phyloP scores from a whole-genome alignment of 176 grass and related monocot species.

The Avena sativa region DNA sequence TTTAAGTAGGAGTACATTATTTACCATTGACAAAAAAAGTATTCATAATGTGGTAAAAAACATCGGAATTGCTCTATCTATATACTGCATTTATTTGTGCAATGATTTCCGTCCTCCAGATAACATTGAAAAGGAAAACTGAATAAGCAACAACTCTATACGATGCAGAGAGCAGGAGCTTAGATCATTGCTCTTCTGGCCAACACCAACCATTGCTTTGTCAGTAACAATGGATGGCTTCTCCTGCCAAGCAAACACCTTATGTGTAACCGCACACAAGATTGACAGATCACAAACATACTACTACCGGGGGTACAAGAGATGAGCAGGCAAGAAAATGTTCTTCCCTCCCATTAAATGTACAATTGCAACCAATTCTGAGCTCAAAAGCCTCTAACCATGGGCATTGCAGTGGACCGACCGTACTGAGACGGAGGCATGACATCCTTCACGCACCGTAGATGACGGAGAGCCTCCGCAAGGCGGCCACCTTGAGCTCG shows the following conservation, averaged over 20 bases:
- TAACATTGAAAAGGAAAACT: slow-evolving; percentile 21
- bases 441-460: slow-evolving; percentile 34
- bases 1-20: neutral
- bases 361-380: slow-evolving; percentile 44
- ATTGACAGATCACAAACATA: slow-evolving; percentile 44
- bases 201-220: slow-evolving; percentile 26
- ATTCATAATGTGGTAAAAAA: neutral
- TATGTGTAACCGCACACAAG: slow-evolving; percentile 36
- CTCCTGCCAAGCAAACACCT: slow-evolving; percentile 35
- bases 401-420: neutral
- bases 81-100: slow-evolving; percentile 1
- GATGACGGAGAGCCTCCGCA: slow-evolving; percentile 57
- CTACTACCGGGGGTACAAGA: slow-evolving; percentile 39
- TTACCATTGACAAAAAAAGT: neutral
- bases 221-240: slow-evolving; percentile 34
- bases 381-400: slow-evolving; percentile 49
- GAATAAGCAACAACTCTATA: slow-evolving; percentile 20
- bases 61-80: neutral
- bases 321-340: slow-evolving; percentile 47
- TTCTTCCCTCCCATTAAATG: slow-evolving; percentile 28
- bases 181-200: slow-evolving; percentile 26
- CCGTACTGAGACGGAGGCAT: neutral
- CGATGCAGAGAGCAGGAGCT: neutral
- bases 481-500: slow-evolving; percentile 59
- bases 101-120: slow-evolving; percentile 2